These are phyloP conservation scores for Cordyceps cateniannulata DNA, from an alignment of 2,329 filamentous ascomycete species.

Conservation along the genomic window DNA sequence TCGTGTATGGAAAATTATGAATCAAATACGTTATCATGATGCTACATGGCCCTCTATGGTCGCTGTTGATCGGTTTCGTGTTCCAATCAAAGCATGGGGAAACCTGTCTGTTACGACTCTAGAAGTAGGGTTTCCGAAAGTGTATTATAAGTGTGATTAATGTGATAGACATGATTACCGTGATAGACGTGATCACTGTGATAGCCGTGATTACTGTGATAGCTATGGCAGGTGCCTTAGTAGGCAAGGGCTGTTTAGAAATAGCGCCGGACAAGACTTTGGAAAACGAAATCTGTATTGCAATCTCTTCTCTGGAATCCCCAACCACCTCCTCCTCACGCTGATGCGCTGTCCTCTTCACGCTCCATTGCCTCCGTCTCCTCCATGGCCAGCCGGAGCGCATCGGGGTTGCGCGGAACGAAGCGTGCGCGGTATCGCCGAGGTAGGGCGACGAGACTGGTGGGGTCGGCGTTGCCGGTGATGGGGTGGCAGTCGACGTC, in stretches of 20 bases:
- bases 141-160: too few species aligned
- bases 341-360: background rate
- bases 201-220: too few species aligned
- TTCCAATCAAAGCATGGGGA: background rate
- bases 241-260: too few species aligned
- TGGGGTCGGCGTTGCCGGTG: constrained; percentile 52
- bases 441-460: constrained; percentile 56
- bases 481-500: constrained; percentile 54
- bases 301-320: background rate
- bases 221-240: too few species aligned
- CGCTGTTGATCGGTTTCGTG: background rate
- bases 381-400: constrained; percentile 11
- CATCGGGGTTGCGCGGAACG: constrained; percentile 37
- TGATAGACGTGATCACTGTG: too few species aligned
- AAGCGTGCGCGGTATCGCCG: constrained; percentile 51
- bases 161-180: too few species aligned
- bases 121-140: too few species aligned
- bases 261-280: too few species aligned
- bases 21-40: background rate
- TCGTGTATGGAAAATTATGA: too few species aligned
- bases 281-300: too few species aligned
- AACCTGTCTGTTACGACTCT: too few species aligned
- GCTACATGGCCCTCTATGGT: background rate
- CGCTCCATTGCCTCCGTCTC: constrained; percentile 7
- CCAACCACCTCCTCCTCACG: background rate